Conservation (phyloP, 441 rosid species). For the Brassica hybrid region DNA sequence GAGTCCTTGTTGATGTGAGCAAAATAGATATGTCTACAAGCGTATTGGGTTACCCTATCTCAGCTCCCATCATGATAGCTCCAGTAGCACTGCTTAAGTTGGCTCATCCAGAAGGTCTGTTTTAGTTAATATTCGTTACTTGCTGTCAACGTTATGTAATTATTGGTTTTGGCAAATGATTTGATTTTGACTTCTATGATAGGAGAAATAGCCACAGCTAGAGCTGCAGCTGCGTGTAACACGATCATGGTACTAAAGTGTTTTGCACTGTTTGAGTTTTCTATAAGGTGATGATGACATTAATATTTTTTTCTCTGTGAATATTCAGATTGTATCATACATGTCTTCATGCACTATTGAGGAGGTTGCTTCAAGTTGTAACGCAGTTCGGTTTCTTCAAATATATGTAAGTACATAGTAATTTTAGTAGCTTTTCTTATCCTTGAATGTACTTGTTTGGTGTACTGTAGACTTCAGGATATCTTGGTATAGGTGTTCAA, state of each 20-base stretch:
- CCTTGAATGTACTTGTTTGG: neutral
- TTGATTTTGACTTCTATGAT: conserved; percentile 2
- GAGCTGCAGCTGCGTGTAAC: conserved; percentile 78
- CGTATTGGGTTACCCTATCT: conserved; percentile 60
- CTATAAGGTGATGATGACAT: too few relatives aligned
- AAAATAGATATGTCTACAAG: conserved; percentile 54
- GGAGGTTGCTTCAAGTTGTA: conserved; percentile 86
- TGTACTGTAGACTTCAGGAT: too few relatives aligned
- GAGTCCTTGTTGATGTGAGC: conserved; percentile 78
- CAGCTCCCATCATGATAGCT: conserved; percentile 78
- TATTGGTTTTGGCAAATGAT: neutral
- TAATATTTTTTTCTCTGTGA: neutral
- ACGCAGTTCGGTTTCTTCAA: conserved; percentile 77
- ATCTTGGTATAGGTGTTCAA: conserved; percentile 53
- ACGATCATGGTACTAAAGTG: conserved; percentile 68
- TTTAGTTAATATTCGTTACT: neutral
- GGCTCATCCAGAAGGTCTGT: conserved; percentile 75
- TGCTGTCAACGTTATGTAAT: neutral
- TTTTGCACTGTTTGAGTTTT: too few relatives aligned
- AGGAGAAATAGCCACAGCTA: conserved; percentile 84
- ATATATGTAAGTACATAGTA: conserved; percentile 50
- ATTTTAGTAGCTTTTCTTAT: too few relatives aligned
- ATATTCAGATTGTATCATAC: conserved; percentile 61
- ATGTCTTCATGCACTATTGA: conserved; percentile 67
- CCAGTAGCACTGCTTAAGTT: conserved; percentile 68